Evolutionary conservation across 1,284 basidiomycete species (phyloP), one percentile per base, ranked within the genome.

Genomic region (Fomes fomentarius): DNA sequence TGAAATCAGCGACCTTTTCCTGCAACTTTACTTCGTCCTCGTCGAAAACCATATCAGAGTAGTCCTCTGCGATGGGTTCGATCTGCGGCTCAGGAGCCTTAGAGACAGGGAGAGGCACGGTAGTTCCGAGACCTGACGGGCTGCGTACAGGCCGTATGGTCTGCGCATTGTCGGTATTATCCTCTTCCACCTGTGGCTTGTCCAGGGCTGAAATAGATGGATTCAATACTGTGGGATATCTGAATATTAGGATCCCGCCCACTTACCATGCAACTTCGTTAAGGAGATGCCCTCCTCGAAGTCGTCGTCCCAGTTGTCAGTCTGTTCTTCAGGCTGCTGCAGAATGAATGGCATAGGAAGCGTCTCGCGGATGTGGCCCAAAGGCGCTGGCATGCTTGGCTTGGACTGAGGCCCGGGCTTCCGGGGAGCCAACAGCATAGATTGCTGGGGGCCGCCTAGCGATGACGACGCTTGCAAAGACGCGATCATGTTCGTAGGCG

Each of bases 291-390:
- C 94, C 57, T 93, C 93, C 65, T 95, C 94, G 66, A 98, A 99
- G 69, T 99, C 96, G 63, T 94, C 92, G 67, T 99, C 96, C 95
- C 96, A 98, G 59, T 95, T 96, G 69, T 96, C 93, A 10, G 86
- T 93, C 66, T 93, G 88, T 60, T 90, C 91, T 69, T 91, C 91
- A 6, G 87, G 88, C 34, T 82, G 77, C 56, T 84, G 85, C 26
- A 89, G 71, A 17, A 78, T 64, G 51, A 70, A 70, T 2, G 70
- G 72, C 56, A 72, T 66, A 17, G 72, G 72, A 8, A 73, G 49
- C 2, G 68, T 60, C 50, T 70, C 69, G 35, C 69, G 65, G 10
- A 70, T 66, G 38, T 69, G 66, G 1, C 63, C 62, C 15, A 69
- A 46, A 5, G 60, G 50, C 3, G 63, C 53, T 1, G 60, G 52